Evolutionary conservation across 768 basidiomycete species (phyloP).

Genomic region (Panus rudis): DNA sequence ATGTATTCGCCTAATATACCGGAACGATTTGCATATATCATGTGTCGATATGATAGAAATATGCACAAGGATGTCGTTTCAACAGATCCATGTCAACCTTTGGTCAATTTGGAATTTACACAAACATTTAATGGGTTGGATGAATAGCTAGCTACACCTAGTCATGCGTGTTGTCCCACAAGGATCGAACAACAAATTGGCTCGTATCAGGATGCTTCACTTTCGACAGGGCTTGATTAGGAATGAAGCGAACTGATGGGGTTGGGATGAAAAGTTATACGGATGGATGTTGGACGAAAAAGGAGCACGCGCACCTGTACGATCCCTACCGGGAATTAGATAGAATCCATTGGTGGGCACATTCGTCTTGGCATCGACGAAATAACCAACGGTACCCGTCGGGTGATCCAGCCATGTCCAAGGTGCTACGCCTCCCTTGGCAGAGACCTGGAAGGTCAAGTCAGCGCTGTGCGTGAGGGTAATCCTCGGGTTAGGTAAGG

Average conservation of each 20-base stretch:
- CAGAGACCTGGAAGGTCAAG: conserved; percentile 45
- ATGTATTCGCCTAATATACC: too few relatives aligned
- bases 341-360: conserved; percentile 46
- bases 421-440: conserved; percentile 44
- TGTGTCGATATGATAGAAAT: too few relatives aligned
- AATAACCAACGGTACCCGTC: conserved; percentile 44
- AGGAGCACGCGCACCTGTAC: conserved; percentile 34
- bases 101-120: too few relatives aligned
- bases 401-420: conserved; percentile 62
- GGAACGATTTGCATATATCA: too few relatives aligned
- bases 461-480: conserved; percentile 24
- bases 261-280: background rate
- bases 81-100: too few relatives aligned
- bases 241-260: conserved; percentile 33
- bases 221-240: conserved; percentile 33
- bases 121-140: too few relatives aligned
- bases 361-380: conserved; percentile 36
- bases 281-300: background rate
- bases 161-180: conserved; percentile 50
- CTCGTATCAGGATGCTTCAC: conserved; percentile 30
- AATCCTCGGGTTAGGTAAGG: conserved; percentile 47
- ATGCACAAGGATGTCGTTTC: too few relatives aligned
- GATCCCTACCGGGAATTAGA: conserved; percentile 45
- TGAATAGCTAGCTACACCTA: too few relatives aligned
- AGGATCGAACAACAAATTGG: conserved; percentile 43